These are phyloP conservation scores for Pleurotus tuoliensis DNA, from an alignment of 768 basidiomycete species.

Conservation along the genomic window DNA sequence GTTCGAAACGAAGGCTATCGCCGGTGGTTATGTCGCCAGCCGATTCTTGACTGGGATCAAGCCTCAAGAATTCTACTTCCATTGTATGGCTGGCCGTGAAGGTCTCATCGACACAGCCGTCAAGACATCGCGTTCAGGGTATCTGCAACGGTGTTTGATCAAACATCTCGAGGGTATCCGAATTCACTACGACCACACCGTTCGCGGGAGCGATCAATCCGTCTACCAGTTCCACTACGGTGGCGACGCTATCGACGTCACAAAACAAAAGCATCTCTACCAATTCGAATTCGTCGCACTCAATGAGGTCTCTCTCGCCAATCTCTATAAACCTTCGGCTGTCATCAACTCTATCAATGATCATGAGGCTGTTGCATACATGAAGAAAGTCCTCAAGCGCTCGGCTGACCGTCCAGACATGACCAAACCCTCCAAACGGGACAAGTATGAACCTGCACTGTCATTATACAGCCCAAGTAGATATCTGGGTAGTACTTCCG, in stretches of 20 bases:
- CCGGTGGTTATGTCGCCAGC: conserved; percentile 96
- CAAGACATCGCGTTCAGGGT: conserved; percentile 97
- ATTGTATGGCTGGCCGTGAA: conserved; percentile 99
- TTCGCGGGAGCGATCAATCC: conserved; percentile 90
- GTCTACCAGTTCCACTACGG: conserved; percentile 97
- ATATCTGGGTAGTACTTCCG: conserved; percentile 87
- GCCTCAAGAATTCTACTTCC: conserved; percentile 99
- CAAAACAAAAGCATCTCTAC: conserved; percentile 91
- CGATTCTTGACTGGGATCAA: conserved; percentile 98
- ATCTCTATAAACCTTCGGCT: conserved; percentile 60
- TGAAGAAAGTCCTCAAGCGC: conserved; percentile 88
- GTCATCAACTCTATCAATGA: conserved; percentile 59
- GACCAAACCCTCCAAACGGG: conserved; percentile 44
- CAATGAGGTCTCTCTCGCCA: conserved; percentile 78
- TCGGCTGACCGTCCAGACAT: conserved; percentile 42
- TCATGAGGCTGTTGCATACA: conserved; percentile 65
- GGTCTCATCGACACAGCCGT: conserved; percentile 99
- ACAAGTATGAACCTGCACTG: conserved; percentile 68
- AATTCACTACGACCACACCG: conserved; percentile 97
- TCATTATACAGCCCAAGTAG: conserved; percentile 74
- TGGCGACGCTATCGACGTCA: conserved; percentile 94
- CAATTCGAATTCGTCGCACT: conserved; percentile 92
- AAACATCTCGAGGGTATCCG: conserved; percentile 97
- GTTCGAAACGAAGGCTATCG: conserved; percentile 97
- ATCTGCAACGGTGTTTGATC: conserved; percentile 96